Evolutionary conservation across 176 grass and related monocot species (phyloP).

Genomic region (Dendrocalamus sinicus): DNA sequence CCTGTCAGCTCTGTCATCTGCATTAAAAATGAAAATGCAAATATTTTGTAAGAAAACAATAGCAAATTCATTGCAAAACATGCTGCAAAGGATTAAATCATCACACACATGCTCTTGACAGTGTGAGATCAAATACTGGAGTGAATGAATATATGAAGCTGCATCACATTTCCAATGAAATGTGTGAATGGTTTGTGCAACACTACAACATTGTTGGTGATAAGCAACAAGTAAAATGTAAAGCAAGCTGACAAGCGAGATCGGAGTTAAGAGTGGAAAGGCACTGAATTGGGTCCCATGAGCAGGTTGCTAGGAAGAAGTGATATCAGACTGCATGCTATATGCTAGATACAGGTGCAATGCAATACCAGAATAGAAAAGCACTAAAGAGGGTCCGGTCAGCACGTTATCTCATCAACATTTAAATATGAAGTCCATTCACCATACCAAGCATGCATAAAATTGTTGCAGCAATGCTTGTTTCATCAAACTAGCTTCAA

Average conservation of each 20-base stretch:
- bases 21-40: constrained; percentile 26
- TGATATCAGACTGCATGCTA: background rate
- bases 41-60: background rate
- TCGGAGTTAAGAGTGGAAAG: background rate
- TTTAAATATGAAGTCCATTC: background rate
- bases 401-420: background rate
- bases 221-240: background rate
- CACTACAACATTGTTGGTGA: background rate
- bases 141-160: background rate
- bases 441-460: background rate
- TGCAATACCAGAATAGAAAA: background rate
- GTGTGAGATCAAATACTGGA: constrained; percentile 4
- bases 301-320: background rate
- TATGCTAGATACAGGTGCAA: constrained; percentile 7
- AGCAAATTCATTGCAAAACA: constrained; percentile 8
- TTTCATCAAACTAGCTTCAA: background rate
- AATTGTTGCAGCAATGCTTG: background rate
- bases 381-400: background rate
- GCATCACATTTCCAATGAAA: background rate
- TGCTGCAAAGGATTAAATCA: background rate
- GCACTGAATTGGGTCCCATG: constrained; percentile 9
- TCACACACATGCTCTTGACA: background rate
- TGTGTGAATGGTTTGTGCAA: background rate
- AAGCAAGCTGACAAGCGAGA: background rate
- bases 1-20: constrained; percentile 76